Conservation (phyloP, 2,329 filamentous ascomycete genomes). For the Phoma herbarum region DNA sequence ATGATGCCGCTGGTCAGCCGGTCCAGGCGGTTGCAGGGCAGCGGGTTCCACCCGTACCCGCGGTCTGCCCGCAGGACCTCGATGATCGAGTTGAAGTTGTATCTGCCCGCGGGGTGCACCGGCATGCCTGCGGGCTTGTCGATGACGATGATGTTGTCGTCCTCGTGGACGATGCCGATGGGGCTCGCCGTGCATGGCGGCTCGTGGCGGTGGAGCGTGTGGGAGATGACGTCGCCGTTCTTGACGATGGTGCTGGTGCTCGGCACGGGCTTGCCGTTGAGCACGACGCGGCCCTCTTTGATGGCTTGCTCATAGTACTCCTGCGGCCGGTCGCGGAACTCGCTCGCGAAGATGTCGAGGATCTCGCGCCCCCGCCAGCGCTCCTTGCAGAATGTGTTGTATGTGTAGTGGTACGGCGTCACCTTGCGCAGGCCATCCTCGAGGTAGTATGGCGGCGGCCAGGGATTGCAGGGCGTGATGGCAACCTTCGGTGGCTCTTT, state of each 20-base stretch:
- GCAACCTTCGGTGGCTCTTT: conserved; percentile 59
- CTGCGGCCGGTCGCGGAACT: conserved; percentile 86
- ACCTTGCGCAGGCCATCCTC: conserved; percentile 85
- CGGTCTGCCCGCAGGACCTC: conserved; percentile 89
- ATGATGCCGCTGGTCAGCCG: conserved; percentile 94
- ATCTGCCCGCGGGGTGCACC: conserved; percentile 92
- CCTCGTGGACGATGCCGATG: conserved; percentile 86
- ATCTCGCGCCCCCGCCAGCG: conserved; percentile 85
- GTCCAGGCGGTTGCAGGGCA: conserved; percentile 92
- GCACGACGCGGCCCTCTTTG: conserved; percentile 76
- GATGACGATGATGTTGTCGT: conserved; percentile 92
- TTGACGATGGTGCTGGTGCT: conserved; percentile 74
- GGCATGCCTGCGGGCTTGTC: conserved; percentile 96
- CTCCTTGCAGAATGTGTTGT: conserved; percentile 94
- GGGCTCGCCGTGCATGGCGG: conserved; percentile 86
- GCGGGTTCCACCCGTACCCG: conserved; percentile 65
- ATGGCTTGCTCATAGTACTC: conserved; percentile 89
- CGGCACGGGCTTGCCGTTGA: conserved; percentile 78
- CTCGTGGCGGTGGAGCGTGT: conserved; percentile 94
- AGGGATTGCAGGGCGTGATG: conserved; percentile 61
- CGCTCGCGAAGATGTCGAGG: conserved; percentile 86
- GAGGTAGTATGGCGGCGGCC: conserved; percentile 79
- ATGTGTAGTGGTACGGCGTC: conserved; percentile 88
- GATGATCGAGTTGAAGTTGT: conserved; percentile 93
- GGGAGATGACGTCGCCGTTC: conserved; percentile 91